Base-by-base conservation (phyloP, 805 yeast species). In the Lachancea waltii region DNA sequence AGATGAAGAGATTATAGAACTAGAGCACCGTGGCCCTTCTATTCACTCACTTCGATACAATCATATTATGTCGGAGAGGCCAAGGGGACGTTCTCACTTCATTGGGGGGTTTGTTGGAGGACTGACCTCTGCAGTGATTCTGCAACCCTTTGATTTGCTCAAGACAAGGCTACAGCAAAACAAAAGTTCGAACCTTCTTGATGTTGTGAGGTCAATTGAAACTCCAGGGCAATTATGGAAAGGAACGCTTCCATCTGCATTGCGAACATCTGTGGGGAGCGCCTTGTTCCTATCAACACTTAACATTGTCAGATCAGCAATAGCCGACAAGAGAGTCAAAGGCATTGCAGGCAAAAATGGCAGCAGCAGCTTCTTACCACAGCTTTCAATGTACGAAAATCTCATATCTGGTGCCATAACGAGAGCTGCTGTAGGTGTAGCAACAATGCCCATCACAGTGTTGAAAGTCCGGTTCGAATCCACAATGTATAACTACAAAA, bases 401-500 rank as follows among this genome's bases (percentile, higher is more conserved):
- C 62, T 89, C 36, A 36, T 74, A 5, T 70, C 89, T 0, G 97
- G 98, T 3, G 83, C 85, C 30, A 50, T 79, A 2, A 79, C 94
- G 1, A 68, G 98, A 40, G 86, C 87, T 0, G 41, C 74, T 1
- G 95, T 87, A 2, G 98, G 98, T 2, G 72, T 80, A 45, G 45
- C 85, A 7, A 85, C 95, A 5, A 92, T 92, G 98, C 98, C 98
- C 0, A 73, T 92, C 7, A 92, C 98, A 0, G 78, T 92, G 3
- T 62, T 92, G 20, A 92, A 92, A 56, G 92, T 94, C 4, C 69
- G 97, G 25, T 87, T 73, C 52, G 97, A 92, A 63, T 85, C 95
- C 4, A 79, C 81, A 25, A 47, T 81, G 39, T 90, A 85, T 60
- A 62, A 72, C 29, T 86, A 87, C 60, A 68, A 63, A 21, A 76